These are phyloP conservation scores for Saccharomycopsis babjevae DNA, from an alignment of 805 yeast species.

Conservation along the genomic window DNA sequence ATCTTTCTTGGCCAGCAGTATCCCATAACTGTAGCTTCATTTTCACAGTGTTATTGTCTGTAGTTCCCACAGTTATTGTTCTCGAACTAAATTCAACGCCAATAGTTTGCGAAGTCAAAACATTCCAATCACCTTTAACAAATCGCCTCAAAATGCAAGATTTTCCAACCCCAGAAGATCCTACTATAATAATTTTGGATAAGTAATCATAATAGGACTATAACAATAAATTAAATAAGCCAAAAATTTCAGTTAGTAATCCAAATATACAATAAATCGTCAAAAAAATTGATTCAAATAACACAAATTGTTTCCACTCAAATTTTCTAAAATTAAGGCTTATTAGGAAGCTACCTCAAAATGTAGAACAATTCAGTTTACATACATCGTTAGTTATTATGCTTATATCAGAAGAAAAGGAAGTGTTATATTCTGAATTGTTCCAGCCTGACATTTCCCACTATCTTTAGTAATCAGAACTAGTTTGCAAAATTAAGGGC, in stretches of 20 bases:
- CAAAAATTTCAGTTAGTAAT: background rate
- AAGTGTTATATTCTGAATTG: background rate
- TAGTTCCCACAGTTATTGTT: conserved; percentile 20
- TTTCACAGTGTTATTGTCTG: conserved; percentile 11
- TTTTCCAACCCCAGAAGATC: conserved; percentile 36
- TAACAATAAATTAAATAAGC: background rate
- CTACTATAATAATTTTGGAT: conserved; percentile 33
- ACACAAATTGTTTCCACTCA: too few relatives aligned
- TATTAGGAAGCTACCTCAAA: too few relatives aligned
- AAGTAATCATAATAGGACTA: conserved; percentile 26
- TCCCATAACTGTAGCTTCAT: conserved; percentile 30
- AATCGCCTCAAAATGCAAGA: conserved; percentile 33
- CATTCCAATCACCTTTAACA: conserved; percentile 24
- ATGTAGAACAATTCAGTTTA: background rate
- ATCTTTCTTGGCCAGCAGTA: conserved; percentile 31
- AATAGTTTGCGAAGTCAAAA: conserved; percentile 28
- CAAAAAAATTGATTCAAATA: too few relatives aligned
- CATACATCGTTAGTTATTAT: background rate
- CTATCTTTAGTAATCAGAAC: background rate
- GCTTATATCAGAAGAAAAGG: background rate
- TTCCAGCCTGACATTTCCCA: background rate
- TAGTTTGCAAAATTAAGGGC: too few relatives aligned
- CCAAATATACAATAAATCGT: too few relatives aligned
- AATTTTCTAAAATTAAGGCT: too few relatives aligned
- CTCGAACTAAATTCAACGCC: conserved; percentile 32